Base-by-base conservation (phyloP, 1,284 basidiomycete species). In the Moniliophthora roreri region DNA sequence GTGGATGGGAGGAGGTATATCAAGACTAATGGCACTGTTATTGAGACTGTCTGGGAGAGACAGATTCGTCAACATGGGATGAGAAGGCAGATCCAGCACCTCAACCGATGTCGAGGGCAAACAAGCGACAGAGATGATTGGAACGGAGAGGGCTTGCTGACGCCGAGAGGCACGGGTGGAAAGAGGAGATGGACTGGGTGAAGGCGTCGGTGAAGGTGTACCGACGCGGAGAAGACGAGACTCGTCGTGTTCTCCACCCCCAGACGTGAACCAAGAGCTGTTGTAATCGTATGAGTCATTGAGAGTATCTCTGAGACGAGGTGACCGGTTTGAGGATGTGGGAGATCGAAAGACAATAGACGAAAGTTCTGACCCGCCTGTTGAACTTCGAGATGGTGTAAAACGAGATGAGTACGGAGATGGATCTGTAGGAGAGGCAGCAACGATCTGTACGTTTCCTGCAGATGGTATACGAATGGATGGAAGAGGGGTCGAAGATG, bases 341-440 rank as follows among this genome's bases (percentile, higher is more conserved):
- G 68, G 69, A 8, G 68, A 71, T 13, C 64, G 56, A 52, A 69
- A 70, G n/a, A 66, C 53, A 18, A 69, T 66, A 9, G 68, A 63
- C 9, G 62, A 53, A 40, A 58, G 48, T 34, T 55, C 48, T 15
- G 59, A 58, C 23, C n/a, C 38, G 8, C 24, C 24, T 23, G 1
- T 32, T 45, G 32, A 52, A 20, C 28, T 35, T 36, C 28, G 35
- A 23, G 56, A 40, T 24, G 48, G 28, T 15, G 55, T 47, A 32
- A 32, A 32, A 15, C 13, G 23, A 32, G 44, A 32, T 7, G 54
- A 51, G 21, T 44, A 34, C 26, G 37, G 28, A 53, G 58, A 48
- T 8, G 46, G 36, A 9, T 48, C n/a, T 13, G 28, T n/a, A 10
- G 41, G 13, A 6, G 42, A 20, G 2, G 38, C 35, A 20, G 16